Base-by-base conservation (phyloP, 768 basidiomycete genomes). In the Wakefieldia striispora region DNA sequence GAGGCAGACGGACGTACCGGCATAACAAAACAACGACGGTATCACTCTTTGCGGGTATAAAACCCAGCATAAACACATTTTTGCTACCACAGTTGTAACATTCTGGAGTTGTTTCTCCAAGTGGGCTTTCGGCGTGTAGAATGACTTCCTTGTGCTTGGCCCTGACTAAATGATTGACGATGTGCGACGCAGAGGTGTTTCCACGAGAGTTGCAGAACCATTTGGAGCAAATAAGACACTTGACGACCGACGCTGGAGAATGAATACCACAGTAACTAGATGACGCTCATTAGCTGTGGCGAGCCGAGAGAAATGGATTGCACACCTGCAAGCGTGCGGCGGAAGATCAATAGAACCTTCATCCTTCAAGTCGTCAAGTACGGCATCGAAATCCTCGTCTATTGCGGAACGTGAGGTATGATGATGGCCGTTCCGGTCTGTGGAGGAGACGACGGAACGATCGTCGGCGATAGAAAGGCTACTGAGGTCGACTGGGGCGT, bases 181-280 rank as follows among this genome's bases (percentile, higher is more conserved):
- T 98, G 67, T 99, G 97, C 1, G 95, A 98, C 2, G 95, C 94
- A 2, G 95, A 97, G 5, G 95, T 97, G 63, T 97, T 97, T 49
- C 95, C 95, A 27, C 97, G 83, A 11, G 95, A 95, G 67, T 99
- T 99, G 76, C 97, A 99, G 69, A 99, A 99, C 93, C 93, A 95
- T 66, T 95, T 95, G 17, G 84, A 80, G 63, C 93, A 95, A 42
- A 95, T 65, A 42, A 94, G 78, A 59, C 93, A 95, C 70, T 95
- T 97, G 53, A 98, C 97, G 21, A 99, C 97, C 31, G 91, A 94
- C 6, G 95, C 89, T 6, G 97, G 95, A 40, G 91, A 93, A 70
- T 98, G 95, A 37, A 98, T 97, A 20, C 97, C 97, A 61, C 97
- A 99, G 63, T 99, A 99, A 66, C 95, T 97, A 54, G 26, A 55